Evolutionary conservation across 495 filamentous ascomycete species (phyloP).

Genomic region (Daldinia bambusicola): DNA sequence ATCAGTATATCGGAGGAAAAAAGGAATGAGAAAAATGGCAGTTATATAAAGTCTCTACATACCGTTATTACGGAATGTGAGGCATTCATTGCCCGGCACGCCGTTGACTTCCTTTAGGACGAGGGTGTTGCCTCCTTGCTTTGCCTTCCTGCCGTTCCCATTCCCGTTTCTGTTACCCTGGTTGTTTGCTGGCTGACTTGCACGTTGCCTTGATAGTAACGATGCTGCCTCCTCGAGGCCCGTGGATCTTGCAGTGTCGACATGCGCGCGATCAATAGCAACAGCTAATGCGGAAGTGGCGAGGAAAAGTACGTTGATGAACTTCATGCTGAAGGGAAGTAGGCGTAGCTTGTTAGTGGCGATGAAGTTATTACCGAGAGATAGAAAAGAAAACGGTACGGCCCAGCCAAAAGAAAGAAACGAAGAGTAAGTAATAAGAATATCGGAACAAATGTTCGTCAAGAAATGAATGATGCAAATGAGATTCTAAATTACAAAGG

Average conservation of each 20-base stretch:
- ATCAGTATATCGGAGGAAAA: not conserved
- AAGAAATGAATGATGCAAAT: not conserved
- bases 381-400: not conserved
- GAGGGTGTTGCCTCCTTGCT: not conserved
- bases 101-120: not conserved
- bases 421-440: not conserved
- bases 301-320: not conserved
- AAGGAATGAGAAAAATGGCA: not conserved
- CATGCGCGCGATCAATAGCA: not conserved
- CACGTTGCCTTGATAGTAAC: not conserved
- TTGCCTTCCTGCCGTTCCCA: not conserved
- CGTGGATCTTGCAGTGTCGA: not conserved
- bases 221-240: not conserved
- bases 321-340: not conserved
- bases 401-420: not conserved
- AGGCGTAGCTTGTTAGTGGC: not conserved
- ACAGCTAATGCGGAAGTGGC: not conserved
- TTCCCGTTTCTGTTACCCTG: not conserved
- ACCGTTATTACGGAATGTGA: not conserved
- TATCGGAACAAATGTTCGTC: not conserved
- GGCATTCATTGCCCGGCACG: not conserved
- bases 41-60: not conserved
- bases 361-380: not conserved
- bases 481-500: not conserved
- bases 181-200: not conserved